A percentile compares a stretch with the other conserved stretches of the same genome.
These are phyloP conservation scores for Neurospora sp. DNA, from an alignment of 2,329 filamentous ascomycete genomes.

Conservation along the genomic window DNA sequence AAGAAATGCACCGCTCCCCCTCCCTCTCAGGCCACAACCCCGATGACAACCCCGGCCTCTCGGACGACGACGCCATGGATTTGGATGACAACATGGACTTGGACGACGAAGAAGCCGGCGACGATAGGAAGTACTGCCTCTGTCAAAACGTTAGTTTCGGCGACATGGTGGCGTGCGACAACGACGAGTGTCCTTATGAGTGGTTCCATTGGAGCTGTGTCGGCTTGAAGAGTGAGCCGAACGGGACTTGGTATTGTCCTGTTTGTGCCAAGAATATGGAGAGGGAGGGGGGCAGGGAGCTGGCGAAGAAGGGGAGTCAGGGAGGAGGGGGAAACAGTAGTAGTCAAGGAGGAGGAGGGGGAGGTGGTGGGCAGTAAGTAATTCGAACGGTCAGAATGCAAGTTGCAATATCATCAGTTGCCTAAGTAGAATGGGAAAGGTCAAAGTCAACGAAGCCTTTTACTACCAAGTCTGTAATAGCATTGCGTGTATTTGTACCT, in stretches of 20 bases:
- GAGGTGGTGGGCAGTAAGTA: not conserved
- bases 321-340: not conserved
- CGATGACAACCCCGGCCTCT: slow-evolving; percentile 20
- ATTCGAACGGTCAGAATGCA: not conserved
- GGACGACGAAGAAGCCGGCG: slow-evolving; percentile 61
- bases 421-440: not conserved
- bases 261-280: slow-evolving; percentile 46
- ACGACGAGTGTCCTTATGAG: slow-evolving; percentile 69
- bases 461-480: not conserved
- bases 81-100: slow-evolving; percentile 40
- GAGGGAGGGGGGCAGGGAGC: slow-evolving; percentile 23
- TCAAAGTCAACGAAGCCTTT: not conserved
- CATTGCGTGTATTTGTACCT: not conserved
- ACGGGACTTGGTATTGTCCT: slow-evolving; percentile 59
- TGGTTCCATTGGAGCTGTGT: slow-evolving; percentile 83
- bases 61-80: slow-evolving; percentile 30
- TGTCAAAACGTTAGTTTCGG: slow-evolving; percentile 79
- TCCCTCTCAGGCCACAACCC: slow-evolving; percentile 3
- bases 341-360: not conserved
- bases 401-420: not conserved
- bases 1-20: slow-evolving; percentile 1
- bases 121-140: slow-evolving; percentile 74
- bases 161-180: slow-evolving; percentile 85
- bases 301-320: not conserved
- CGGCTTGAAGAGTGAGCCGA: slow-evolving; percentile 57